phyloP scores from a whole-genome alignment of 108 stramenopile genomes.

The Aurantiochytrium sp. region DNA sequence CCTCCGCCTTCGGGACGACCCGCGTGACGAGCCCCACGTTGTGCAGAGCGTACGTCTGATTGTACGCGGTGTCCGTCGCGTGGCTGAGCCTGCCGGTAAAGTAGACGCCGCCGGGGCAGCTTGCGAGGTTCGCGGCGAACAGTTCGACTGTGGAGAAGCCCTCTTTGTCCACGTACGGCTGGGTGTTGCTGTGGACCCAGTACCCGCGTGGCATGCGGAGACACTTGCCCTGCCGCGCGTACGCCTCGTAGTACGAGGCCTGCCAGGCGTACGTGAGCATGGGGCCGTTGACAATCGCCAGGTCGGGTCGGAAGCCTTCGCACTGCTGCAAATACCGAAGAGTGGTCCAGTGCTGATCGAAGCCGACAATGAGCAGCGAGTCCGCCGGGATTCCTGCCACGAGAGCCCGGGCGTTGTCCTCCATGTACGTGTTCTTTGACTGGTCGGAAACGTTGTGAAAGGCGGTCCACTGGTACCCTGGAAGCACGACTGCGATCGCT shows the following conservation, averaged over 20 bases:
- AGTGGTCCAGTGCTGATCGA: slow-evolving; percentile 76
- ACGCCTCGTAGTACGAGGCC: slow-evolving; percentile 53
- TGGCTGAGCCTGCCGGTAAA: slow-evolving; percentile 61
- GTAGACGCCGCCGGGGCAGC: slow-evolving; percentile 48
- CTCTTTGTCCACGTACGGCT: background rate
- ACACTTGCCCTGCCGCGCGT: slow-evolving; percentile 45
- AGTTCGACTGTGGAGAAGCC: slow-evolving; percentile 63
- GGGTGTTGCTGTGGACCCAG: background rate
- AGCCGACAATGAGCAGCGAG: slow-evolving; percentile 66
- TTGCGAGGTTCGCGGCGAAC: slow-evolving; percentile 51
- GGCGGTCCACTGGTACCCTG: background rate
- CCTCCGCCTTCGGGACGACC: slow-evolving; percentile 10
- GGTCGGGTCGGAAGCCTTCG: slow-evolving; percentile 61
- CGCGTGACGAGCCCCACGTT: slow-evolving; percentile 57
- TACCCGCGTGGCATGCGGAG: slow-evolving; percentile 51
- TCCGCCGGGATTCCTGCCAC: slow-evolving; percentile 58
- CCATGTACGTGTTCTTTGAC: slow-evolving; percentile 49
- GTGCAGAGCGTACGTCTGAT: slow-evolving; percentile 55
- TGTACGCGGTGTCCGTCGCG: slow-evolving; percentile 44
- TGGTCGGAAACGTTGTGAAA: slow-evolving; percentile 33
- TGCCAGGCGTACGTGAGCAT: slow-evolving; percentile 76
- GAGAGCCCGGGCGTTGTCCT: slow-evolving; percentile 62
- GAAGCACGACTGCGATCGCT: background rate
- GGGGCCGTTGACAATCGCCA: slow-evolving; percentile 58
- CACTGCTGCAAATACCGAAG: slow-evolving; percentile 70